Evolutionary conservation across 805 yeast species (phyloP).

Genomic region (Cyberlindnera suaveolens): DNA sequence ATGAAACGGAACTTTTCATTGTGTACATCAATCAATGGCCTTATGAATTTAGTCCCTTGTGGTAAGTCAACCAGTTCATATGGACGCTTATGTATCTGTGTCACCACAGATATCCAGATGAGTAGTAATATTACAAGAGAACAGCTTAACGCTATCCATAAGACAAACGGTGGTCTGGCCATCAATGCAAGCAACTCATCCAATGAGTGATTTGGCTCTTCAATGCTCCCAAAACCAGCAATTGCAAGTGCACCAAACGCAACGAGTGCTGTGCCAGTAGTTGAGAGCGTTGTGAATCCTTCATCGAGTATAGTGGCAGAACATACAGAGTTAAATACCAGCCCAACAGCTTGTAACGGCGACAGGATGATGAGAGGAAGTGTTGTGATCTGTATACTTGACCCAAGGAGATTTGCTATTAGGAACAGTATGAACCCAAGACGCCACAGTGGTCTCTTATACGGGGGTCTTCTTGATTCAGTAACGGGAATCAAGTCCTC

Average conservation of each 20-base stretch:
- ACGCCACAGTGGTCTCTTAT: slow-evolving; percentile 61
- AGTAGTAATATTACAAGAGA: slow-evolving; percentile 24
- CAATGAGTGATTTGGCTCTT: slow-evolving; percentile 47
- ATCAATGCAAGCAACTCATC: slow-evolving; percentile 40
- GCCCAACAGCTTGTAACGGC: slow-evolving; percentile 80
- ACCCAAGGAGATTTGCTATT: slow-evolving; percentile 70
- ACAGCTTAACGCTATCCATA: slow-evolving; percentile 46
- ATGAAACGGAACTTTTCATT: slow-evolving; percentile 22
- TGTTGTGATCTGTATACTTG: slow-evolving; percentile 77
- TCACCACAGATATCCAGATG: slow-evolving; percentile 23
- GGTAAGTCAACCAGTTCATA: background rate
- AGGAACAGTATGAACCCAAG: slow-evolving; percentile 67
- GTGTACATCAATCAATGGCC: slow-evolving; percentile 2
- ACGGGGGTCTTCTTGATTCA: slow-evolving; percentile 23
- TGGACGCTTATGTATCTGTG: slow-evolving; percentile 3
- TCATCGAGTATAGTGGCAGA: slow-evolving; percentile 66
- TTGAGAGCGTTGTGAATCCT: slow-evolving; percentile 49
- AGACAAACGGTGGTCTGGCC: slow-evolving; percentile 40
- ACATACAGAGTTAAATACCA: slow-evolving; percentile 79
- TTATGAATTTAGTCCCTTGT: background rate
- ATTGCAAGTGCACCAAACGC: slow-evolving; percentile 71
- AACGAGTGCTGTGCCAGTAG: slow-evolving; percentile 61
- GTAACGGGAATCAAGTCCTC: slow-evolving; percentile 27
- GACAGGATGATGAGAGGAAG: slow-evolving; percentile 74
- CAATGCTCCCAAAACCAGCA: slow-evolving; percentile 62